Conservation (phyloP, 768 basidiomycete genomes). For the Fistulinella prunicolor region DNA sequence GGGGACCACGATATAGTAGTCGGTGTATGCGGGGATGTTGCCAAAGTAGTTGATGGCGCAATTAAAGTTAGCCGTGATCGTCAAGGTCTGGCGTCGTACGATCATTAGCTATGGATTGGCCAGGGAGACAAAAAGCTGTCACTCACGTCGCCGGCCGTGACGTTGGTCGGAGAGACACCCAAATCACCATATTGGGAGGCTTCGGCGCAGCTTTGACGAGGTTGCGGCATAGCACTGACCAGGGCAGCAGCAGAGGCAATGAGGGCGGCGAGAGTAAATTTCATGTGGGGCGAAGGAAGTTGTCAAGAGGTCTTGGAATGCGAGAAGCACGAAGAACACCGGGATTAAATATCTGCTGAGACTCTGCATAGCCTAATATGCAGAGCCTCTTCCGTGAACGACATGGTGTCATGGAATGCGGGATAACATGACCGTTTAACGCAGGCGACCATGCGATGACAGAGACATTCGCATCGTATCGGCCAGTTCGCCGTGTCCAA, state of each 20-base stretch:
- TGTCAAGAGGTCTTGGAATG: background rate
- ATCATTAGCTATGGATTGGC: constrained; percentile 2
- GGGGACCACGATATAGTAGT: constrained; percentile 35
- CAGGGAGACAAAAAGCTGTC: background rate
- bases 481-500: too few relatives aligned
- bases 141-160: constrained; percentile 26
- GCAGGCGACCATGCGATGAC: too few relatives aligned
- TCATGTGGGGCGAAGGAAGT: constrained; percentile 12
- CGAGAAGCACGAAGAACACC: background rate
- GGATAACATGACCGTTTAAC: too few relatives aligned
- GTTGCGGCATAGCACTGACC: constrained; percentile 16
- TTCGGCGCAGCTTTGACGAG: constrained; percentile 22
- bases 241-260: constrained; percentile 12
- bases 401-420: too few relatives aligned
- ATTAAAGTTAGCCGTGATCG: constrained; percentile 22
- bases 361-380: constrained; percentile 8
- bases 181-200: constrained; percentile 22
- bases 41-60: constrained; percentile 23
- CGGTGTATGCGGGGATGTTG: constrained; percentile 24
- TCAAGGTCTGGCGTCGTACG: constrained; percentile 13
- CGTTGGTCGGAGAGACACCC: constrained; percentile 16
- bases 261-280: constrained; percentile 11
- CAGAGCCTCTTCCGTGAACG: too few relatives aligned
- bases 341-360: constrained; percentile 9
- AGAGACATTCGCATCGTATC: too few relatives aligned